Percentiles rank a stretch among this genome's conserved stretches.
Conservation (phyloP, 176 grass and related monocot genomes). For the Zea mays region DNA sequence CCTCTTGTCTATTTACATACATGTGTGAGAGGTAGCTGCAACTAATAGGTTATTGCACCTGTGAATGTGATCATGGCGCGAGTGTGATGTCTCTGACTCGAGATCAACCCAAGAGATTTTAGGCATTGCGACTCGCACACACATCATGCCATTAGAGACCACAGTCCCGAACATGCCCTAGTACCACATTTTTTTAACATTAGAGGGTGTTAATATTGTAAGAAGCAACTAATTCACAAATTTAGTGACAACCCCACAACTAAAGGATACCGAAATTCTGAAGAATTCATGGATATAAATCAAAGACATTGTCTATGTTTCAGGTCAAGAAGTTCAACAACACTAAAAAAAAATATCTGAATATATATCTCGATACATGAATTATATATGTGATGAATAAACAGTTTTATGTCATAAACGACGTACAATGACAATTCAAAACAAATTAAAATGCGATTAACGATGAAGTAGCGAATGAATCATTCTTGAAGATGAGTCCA, state of each 20-base stretch:
- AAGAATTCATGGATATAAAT: neutral
- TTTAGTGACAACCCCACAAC: neutral
- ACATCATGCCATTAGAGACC: no score
- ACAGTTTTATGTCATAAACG: neutral
- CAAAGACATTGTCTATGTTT: neutral
- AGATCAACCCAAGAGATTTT: no score
- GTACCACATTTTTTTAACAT: no score
- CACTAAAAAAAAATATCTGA: neutral
- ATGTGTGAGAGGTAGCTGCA: no score
- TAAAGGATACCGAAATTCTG: neutral
- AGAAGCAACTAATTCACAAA: neutral
- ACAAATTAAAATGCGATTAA: neutral
- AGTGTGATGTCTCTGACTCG: no score
- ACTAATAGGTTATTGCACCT: no score
- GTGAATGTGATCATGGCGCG: no score
- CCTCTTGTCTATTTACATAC: no score
- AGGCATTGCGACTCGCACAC: no score
- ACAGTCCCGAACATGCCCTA: no score
- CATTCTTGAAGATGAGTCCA: constrained; percentile 31
- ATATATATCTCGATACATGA: neutral
- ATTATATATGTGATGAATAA: neutral
- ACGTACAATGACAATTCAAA: neutral
- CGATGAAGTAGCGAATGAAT: neutral
- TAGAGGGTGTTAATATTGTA: no score
- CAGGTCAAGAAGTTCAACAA: neutral